A percentile compares a stretch with the other conserved stretches of the same genome.
Conservation (phyloP, 2,329 filamentous ascomycete genomes). For the Stagonosporopsis rhizophila region DNA sequence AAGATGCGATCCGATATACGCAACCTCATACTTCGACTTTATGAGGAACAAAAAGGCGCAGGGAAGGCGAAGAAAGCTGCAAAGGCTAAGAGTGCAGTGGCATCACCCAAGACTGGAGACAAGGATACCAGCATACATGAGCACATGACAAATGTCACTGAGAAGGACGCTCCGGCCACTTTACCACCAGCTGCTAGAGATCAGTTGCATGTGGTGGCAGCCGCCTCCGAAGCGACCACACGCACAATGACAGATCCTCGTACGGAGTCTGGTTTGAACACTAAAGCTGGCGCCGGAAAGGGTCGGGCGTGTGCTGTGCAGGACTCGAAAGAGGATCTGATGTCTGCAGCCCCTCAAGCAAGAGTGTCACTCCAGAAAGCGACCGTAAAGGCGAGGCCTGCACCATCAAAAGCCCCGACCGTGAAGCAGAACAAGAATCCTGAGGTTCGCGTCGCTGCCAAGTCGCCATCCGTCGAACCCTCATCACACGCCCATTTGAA, state of each 20-base stretch:
- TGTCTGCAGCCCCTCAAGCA: background rate
- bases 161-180: background rate
- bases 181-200: background rate
- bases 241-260: background rate
- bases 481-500: background rate
- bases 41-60: slow-evolving; percentile 54
- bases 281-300: background rate
- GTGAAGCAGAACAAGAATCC: background rate
- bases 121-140: background rate
- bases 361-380: background rate
- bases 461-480: background rate
- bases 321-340: background rate
- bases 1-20: slow-evolving; percentile 71
- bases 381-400: background rate
- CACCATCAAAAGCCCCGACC: background rate
- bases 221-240: background rate
- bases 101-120: background rate
- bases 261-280: background rate
- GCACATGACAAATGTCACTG: background rate
- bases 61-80: slow-evolving; percentile 23
- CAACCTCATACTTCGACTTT: slow-evolving; percentile 68
- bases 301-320: background rate
- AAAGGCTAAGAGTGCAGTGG: background rate
- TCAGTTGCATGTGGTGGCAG: background rate
- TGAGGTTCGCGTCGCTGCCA: slow-evolving; percentile 7